These are phyloP conservation scores for Vitis rupestris DNA, from an alignment of 164 flowering plant species.

Conservation along the genomic window DNA sequence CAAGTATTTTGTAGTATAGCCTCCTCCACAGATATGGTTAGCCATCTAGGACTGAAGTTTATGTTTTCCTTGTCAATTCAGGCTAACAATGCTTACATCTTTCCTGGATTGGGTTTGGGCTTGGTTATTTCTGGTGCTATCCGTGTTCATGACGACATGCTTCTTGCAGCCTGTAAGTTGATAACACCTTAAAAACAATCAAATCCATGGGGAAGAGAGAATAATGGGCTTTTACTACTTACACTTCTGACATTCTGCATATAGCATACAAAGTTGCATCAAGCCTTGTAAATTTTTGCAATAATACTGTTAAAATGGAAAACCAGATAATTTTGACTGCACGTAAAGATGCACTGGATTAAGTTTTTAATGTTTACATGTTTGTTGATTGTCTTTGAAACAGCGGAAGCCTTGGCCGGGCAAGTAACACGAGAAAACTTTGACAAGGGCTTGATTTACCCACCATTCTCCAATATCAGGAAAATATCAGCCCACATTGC, in stretches of 20 bases:
- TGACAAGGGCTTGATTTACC: conserved; percentile 74
- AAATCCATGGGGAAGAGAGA: neutral
- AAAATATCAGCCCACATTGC: conserved; percentile 93
- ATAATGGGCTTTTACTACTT: neutral
- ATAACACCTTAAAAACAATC: neutral
- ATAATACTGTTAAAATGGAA: neutral
- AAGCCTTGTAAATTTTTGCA: neutral
- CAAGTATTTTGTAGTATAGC: neutral
- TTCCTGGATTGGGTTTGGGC: conserved; percentile 96
- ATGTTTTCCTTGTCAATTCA: conserved; percentile 23
- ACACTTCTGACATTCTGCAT: no score
- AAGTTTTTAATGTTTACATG: neutral
- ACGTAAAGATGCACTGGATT: no score
- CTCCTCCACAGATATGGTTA: neutral
- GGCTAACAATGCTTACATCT: conserved; percentile 95
- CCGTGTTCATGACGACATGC: conserved; percentile 96
- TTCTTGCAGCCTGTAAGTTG: conserved; percentile 88
- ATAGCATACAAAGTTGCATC: no score
- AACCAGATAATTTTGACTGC: no score
- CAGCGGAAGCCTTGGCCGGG: conserved; percentile 86
- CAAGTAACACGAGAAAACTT: conserved; percentile 74
- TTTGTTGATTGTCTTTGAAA: conserved; percentile 7
- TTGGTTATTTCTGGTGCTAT: conserved; percentile 89
- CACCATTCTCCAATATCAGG: conserved; percentile 78
- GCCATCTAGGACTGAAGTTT: neutral